phyloP scores from a whole-genome alignment of 345 rosid species.

The Rhizophora apiculata region DNA sequence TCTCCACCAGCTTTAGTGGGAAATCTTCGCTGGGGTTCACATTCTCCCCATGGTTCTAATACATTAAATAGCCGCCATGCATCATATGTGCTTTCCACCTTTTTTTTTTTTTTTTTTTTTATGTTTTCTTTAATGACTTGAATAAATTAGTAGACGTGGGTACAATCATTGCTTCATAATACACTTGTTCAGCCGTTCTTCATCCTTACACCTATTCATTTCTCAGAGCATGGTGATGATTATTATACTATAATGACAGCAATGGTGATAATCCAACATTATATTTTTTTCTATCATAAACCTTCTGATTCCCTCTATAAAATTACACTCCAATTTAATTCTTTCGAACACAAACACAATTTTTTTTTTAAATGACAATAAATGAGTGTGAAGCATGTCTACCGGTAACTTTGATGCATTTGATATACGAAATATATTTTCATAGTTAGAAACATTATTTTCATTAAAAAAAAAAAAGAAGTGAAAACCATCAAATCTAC shows the following conservation, averaged over 20 bases:
- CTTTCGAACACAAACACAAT: too few species aligned
- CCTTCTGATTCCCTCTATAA: too few species aligned
- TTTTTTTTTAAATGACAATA: too few species aligned
- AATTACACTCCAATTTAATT: too few species aligned
- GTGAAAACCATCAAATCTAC: too few species aligned
- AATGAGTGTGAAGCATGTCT: too few species aligned
- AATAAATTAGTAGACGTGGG: constrained; percentile 20
- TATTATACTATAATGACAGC: not conserved
- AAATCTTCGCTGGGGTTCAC: constrained; percentile 4
- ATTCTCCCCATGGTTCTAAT: constrained; percentile 16
- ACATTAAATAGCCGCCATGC: not conserved
- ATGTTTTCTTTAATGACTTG: not conserved
- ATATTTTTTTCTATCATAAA: too few species aligned
- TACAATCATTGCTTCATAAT: constrained; percentile 25
- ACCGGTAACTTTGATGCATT: too few species aligned
- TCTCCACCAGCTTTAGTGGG: constrained; percentile 9
- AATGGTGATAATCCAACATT: too few species aligned
- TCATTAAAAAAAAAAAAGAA: too few species aligned
- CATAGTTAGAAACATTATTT: too few species aligned
- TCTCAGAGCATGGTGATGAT: not conserved
- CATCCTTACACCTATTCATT: not conserved
- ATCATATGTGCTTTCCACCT: not conserved
- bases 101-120: not conserved
- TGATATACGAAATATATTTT: too few species aligned
- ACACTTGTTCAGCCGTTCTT: not conserved